These are phyloP conservation scores for Tricholoma bakamatsutake DNA, from an alignment of 768 basidiomycete genomes.

Conservation along the genomic window DNA sequence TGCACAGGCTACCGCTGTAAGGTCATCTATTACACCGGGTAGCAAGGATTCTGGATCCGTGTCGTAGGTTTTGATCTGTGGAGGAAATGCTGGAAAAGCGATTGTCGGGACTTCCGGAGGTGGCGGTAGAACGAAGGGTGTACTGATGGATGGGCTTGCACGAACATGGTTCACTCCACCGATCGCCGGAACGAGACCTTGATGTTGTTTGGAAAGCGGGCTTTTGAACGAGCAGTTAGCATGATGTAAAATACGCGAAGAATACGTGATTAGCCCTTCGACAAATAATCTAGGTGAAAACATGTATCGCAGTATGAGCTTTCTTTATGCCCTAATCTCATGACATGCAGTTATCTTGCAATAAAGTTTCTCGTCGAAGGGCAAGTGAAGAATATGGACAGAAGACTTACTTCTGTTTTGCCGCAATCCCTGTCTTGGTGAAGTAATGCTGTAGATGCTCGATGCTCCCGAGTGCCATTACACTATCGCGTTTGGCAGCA, in stretches of 20 bases:
- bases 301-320: neutral
- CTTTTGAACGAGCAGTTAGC: slow-evolving; percentile 17
- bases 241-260: neutral
- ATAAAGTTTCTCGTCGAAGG: neutral
- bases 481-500: slow-evolving; percentile 89
- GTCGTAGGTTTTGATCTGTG: slow-evolving; percentile 59
- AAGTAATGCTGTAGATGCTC: slow-evolving; percentile 95
- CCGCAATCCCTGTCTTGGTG: slow-evolving; percentile 76
- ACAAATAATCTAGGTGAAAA: neutral
- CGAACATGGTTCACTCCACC: slow-evolving; percentile 50
- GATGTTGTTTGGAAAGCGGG: slow-evolving; percentile 43
- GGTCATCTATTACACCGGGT: slow-evolving; percentile 72
- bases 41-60: slow-evolving; percentile 74
- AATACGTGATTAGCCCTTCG: neutral
- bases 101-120: slow-evolving; percentile 53
- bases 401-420: slow-evolving; percentile 61
- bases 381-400: neutral
- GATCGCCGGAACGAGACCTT: slow-evolving; percentile 71
- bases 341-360: neutral
- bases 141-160: slow-evolving; percentile 34
- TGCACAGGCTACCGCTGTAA: slow-evolving; percentile 51
- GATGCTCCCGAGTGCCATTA: slow-evolving; percentile 93
- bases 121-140: slow-evolving; percentile 62
- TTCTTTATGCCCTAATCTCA: neutral
- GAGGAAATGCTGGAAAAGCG: slow-evolving; percentile 39